Conservation (phyloP, 768 basidiomycete genomes). For the Boletus coccyginus region DNA sequence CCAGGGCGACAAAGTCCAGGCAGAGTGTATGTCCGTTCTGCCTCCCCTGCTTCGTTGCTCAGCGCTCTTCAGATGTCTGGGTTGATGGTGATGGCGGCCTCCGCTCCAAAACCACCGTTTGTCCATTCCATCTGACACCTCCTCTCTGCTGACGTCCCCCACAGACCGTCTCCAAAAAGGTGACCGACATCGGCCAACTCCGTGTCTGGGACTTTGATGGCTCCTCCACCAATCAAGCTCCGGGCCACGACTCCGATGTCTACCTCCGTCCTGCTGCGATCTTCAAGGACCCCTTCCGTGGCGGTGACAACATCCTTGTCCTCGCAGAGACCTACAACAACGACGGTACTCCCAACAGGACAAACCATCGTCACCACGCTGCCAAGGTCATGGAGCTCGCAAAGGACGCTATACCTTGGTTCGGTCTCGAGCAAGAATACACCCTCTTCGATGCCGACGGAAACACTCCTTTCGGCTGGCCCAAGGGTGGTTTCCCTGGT, state of each 20-base stretch:
- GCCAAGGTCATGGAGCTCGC: constrained; percentile 95
- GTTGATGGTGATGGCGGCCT: constrained; percentile 93
- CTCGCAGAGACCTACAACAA: constrained; percentile 98
- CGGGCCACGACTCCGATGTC: constrained; percentile 94
- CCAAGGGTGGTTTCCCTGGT: constrained; percentile 98
- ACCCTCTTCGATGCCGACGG: constrained; percentile 94
- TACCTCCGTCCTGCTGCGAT: constrained; percentile 96
- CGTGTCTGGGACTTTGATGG: constrained; percentile 99
- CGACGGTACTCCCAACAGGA: constrained; percentile 96
- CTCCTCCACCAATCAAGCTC: constrained; percentile 96
- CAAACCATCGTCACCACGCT: constrained; percentile 92
- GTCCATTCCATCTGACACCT: constrained; percentile 23
- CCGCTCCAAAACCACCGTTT: constrained; percentile 93
- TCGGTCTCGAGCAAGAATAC: constrained; percentile 99
- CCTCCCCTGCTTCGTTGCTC: background rate
- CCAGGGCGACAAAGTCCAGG: constrained; percentile 92
- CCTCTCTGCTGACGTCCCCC: background rate
- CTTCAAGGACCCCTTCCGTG: constrained; percentile 99
- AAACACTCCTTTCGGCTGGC: constrained; percentile 85
- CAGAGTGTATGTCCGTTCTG: constrained; percentile 66
- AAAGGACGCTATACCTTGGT: constrained; percentile 84
- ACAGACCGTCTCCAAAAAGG: constrained; percentile 84
- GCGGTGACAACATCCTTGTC: constrained; percentile 96
- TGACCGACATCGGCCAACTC: constrained; percentile 85
- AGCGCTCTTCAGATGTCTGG: constrained; percentile 78